These are phyloP conservation scores for Diplodia corticola DNA, from an alignment of 2,329 filamentous ascomycete species.

Conservation along the genomic window DNA sequence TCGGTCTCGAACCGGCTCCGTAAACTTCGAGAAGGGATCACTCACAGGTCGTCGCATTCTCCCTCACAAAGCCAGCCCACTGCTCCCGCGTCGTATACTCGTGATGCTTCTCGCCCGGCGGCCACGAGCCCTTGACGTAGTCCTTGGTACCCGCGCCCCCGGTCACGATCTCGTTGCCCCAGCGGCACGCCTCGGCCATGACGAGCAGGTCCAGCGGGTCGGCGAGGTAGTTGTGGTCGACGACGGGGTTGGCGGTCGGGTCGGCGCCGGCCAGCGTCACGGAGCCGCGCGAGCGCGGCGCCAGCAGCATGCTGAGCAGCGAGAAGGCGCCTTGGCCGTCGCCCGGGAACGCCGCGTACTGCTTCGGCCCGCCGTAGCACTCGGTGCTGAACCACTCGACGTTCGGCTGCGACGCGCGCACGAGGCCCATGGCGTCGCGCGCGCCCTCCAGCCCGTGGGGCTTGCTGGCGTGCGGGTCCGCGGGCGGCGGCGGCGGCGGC, in stretches of 20 bases:
- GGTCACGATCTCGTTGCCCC: constrained; percentile 33
- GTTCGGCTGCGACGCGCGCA: constrained; percentile 55
- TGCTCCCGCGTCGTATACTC: constrained; percentile 55
- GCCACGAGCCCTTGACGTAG: constrained; percentile 33
- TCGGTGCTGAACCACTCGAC: constrained; percentile 65
- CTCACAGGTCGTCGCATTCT: constrained; percentile 39
- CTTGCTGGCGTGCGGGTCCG: constrained; percentile 37
- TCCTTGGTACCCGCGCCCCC: constrained; percentile 59
- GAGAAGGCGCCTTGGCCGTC: constrained; percentile 56
- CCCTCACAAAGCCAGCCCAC: constrained; percentile 58
- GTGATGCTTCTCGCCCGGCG: constrained; percentile 55
- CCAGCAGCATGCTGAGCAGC: constrained; percentile 25
- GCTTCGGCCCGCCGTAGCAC: constrained; percentile 61
- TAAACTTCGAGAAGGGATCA: not conserved
- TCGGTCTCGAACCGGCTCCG: not conserved
- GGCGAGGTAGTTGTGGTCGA: constrained; percentile 34
- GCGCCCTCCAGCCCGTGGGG: constrained; percentile 38
- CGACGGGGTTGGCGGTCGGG: constrained; percentile 28
- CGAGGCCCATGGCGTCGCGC: constrained; percentile 64
- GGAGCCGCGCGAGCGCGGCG: constrained; percentile 34
- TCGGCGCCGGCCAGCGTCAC: constrained; percentile 31
- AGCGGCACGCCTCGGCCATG: constrained; percentile 28
- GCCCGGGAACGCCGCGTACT: constrained; percentile 55
- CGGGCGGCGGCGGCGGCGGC: no score
- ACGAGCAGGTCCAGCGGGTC: constrained; percentile 30